Evolutionary conservation across 148 eudicot species (phyloP), one percentile per base, ranked within the genome.

Genomic region (Vaccinium vitisidaea): DNA sequence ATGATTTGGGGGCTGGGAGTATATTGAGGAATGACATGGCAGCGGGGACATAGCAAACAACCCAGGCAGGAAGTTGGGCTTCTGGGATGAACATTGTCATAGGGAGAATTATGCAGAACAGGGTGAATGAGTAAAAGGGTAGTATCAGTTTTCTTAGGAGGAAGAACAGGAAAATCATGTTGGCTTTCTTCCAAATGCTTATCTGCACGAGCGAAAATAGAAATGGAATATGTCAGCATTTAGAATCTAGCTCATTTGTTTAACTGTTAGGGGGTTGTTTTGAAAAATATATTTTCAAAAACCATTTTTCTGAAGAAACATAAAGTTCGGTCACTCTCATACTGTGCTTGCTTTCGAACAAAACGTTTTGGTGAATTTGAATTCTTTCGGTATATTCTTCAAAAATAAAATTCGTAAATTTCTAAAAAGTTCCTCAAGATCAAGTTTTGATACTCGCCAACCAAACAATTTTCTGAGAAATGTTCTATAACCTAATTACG

Each of bases 81-180:
- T 97, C 99, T 0, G 99, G 99, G 83, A 97, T 86, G 86, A 97
- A 97, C 98, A 97, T 95, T 15, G 99, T 97, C 98, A 92, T 92
- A n/a, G 99, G 99, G n/a, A 97, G 94, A 52, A 97, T 94, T 54
- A 97, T 93, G 86, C 99, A 97, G 82, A 97, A 97, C 3, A 97
- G 94, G 76, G 99, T 97, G 89, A 97, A 97, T 3, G 98, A 97
- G 86, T 97, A 97, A 79, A 97, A 97, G 53, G 99, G 99, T 53
- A 97, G 92, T 53, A 97, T 91, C 86, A 97, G 85, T 87, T 97
- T 97, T 85, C 99, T 86, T 78, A 97, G 86, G 27, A 97, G 95
- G 93, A 97, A 97, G 91, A 97, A 97, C 25, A 95, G 94, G 84
- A 97, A 94, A 11, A 95, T 95, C 91, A 97, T 50, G 86, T 97